phyloP scores from a whole-genome alignment of 768 basidiomycete genomes.

The Mrakia blollopis region DNA sequence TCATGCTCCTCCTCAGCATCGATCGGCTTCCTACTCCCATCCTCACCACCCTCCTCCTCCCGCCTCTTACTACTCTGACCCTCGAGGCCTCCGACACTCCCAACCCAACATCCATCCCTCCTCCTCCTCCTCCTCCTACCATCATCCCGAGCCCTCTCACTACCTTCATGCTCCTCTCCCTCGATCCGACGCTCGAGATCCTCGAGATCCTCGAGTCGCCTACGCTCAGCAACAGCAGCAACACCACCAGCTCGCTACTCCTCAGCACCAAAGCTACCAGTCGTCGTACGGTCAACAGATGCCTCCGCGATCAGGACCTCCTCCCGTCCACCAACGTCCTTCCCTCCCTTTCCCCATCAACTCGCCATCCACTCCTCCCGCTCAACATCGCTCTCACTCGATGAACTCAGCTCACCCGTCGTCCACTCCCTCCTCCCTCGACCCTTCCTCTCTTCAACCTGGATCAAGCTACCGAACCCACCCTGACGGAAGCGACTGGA shows the following conservation, averaged over 20 bases:
- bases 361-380: background rate
- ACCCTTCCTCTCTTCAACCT: conserved; percentile 6
- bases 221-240: conserved; percentile 7
- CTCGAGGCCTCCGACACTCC: background rate
- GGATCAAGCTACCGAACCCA: conserved; percentile 7
- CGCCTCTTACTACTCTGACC: background rate
- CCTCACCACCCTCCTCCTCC: background rate
- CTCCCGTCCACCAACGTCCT: conserved; percentile 3
- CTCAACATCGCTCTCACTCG: background rate
- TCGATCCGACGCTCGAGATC: background rate
- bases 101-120: background rate
- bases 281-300: background rate
- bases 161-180: background rate
- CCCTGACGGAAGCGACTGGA: conserved; percentile 19
- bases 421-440: background rate
- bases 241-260: background rate
- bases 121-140: background rate
- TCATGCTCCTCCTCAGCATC: conserved; percentile 5
- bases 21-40: background rate
- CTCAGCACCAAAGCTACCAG: conserved; percentile 6
- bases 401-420: background rate
- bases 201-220: background rate
- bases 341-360: conserved; percentile 16
- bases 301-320: background rate
- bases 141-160: too few relatives aligned